Percentiles rank a stretch among this genome's conserved stretches.
phyloP scores from a whole-genome alignment of 1,139 yeast species.

The Geotrichum europaeum region DNA sequence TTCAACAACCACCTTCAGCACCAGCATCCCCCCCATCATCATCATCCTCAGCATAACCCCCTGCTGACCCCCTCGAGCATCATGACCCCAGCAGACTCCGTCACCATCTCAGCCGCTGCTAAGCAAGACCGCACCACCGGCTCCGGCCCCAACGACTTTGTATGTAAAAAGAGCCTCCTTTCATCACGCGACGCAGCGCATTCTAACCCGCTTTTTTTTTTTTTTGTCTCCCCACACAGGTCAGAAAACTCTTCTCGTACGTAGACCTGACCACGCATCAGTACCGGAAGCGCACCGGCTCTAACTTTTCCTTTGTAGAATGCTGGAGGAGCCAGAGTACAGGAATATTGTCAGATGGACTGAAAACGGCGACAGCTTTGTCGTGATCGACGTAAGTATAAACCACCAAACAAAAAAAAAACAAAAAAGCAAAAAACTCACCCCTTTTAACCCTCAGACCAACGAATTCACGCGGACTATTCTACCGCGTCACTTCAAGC shows the following conservation, averaged over 20 bases:
- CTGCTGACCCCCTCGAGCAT: background rate
- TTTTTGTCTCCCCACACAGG: slow-evolving; percentile 14
- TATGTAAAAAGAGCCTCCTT: slow-evolving; percentile 15
- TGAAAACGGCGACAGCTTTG: slow-evolving; percentile 72
- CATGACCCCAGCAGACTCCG: background rate
- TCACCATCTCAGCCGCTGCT: background rate
- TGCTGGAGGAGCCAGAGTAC: slow-evolving; percentile 77
- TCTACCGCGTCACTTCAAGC: slow-evolving; percentile 86
- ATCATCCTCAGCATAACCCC: background rate
- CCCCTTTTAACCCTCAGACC: slow-evolving; percentile 35
- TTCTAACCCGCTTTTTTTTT: background rate
- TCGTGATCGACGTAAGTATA: slow-evolving; percentile 56
- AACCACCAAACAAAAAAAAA: background rate
- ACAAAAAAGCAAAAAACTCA: background rate
- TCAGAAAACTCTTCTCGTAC: slow-evolving; percentile 25
- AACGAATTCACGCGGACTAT: slow-evolving; percentile 82
- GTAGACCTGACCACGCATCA: background rate
- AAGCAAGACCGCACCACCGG: background rate
- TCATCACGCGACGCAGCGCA: background rate
- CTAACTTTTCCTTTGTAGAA: slow-evolving; percentile 39
- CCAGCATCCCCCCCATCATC: background rate
- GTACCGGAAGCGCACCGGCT: background rate
- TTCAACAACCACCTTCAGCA: background rate
- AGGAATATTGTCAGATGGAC: slow-evolving; percentile 80
- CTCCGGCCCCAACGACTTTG: slow-evolving; percentile 23